Conservation (phyloP, 495 filamentous ascomycete species). For the Penicillium antarcticum region DNA sequence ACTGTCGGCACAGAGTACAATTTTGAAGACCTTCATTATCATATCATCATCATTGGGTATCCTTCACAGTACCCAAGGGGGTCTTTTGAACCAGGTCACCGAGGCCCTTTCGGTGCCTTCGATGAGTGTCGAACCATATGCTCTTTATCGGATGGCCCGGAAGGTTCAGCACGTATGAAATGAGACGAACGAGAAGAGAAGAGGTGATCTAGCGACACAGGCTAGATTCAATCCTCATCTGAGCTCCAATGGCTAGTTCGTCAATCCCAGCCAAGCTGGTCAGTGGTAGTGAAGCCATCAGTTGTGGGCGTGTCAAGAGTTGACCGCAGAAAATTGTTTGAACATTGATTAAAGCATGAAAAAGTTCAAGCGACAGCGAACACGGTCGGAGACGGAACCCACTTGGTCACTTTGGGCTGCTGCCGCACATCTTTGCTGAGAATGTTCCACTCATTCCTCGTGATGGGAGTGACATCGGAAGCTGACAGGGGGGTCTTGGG, state of each 20-base stretch:
- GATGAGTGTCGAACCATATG: neutral
- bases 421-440: slow-evolving; percentile 31
- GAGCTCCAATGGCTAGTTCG: neutral
- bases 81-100: neutral
- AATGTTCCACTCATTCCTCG: slow-evolving; percentile 47
- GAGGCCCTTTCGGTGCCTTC: neutral
- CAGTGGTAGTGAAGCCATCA: neutral
- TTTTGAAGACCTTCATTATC: neutral
- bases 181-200: neutral
- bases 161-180: neutral
- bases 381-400: slow-evolving; percentile 41
- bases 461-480: slow-evolving; percentile 47
- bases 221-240: neutral
- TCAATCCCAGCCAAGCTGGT: neutral
- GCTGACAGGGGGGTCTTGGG: slow-evolving; percentile 45
- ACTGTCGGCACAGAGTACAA: neutral
- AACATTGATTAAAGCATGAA: neutral
- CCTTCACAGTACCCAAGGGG: neutral
- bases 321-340: neutral
- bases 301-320: neutral
- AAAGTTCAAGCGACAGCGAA: slow-evolving; percentile 31
- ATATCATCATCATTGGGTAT: neutral
- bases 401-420: slow-evolving; percentile 40
- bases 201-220: neutral
- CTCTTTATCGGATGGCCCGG: neutral